phyloP scores from a whole-genome alignment of 257 asterid genomes.

The Solanum lycopersicoides region DNA sequence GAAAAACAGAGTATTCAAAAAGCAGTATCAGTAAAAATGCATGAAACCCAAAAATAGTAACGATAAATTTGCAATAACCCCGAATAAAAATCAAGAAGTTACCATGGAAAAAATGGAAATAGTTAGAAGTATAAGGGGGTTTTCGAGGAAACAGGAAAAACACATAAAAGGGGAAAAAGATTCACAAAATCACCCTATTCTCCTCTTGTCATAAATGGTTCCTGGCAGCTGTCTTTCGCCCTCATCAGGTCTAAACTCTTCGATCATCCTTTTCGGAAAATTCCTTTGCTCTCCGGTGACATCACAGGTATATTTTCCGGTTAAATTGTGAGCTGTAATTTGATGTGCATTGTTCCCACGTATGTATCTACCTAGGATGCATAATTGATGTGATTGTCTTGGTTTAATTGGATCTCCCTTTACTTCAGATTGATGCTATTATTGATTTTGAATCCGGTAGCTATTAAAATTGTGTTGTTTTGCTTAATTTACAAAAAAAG shows the following conservation, averaged over 20 bases:
- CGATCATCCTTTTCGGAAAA: background rate
- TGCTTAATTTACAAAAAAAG: background rate
- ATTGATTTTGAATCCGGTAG: background rate
- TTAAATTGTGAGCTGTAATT: background rate
- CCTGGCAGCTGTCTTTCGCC: background rate
- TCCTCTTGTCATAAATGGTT: conserved; percentile 8
- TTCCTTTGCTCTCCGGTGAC: background rate
- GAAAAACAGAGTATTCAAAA: background rate
- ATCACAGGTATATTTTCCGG: background rate
- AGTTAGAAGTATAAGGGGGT: background rate
- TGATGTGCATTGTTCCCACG: background rate
- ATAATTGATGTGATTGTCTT: background rate
- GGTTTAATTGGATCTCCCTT: background rate
- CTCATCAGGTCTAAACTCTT: conserved; percentile 6
- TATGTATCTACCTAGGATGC: background rate
- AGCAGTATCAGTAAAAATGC: background rate
- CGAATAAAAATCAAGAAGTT: background rate
- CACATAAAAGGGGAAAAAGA: conserved; percentile 3
- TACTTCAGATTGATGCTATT: background rate
- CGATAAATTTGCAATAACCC: background rate
- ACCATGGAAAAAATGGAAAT: background rate
- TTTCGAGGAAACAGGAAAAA: background rate
- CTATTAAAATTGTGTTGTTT: background rate
- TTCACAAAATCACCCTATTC: conserved; percentile 29
- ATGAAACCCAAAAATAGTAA: background rate